Conservation (phyloP, 2,329 filamentous ascomycete genomes). For the Rutstroemia sp. region DNA sequence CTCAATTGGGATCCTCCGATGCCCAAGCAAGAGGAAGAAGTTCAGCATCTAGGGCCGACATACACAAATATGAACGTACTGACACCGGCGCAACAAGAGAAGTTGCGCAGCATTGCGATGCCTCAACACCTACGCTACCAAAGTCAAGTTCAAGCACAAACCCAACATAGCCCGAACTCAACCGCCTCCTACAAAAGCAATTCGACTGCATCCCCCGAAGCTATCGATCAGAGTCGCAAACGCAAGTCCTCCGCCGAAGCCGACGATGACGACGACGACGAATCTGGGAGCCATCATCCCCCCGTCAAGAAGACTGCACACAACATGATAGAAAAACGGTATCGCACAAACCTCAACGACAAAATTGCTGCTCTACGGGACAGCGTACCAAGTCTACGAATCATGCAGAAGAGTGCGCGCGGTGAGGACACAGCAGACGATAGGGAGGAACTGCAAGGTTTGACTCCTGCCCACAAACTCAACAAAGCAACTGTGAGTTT, state of each 20-base stretch:
- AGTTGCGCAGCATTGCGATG: constrained; percentile 57
- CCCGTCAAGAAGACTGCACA: constrained; percentile 85
- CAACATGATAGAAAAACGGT: constrained; percentile 97
- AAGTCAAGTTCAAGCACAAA: constrained; percentile 29
- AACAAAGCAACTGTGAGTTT: constrained; percentile 82
- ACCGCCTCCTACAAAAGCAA: constrained; percentile 40
- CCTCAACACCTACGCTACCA: constrained; percentile 51
- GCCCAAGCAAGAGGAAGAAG: constrained; percentile 16
- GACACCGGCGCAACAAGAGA: constrained; percentile 52
- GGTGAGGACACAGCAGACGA: constrained; percentile 66
- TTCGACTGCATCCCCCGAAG: constrained; percentile 53
- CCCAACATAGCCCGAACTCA: constrained; percentile 50
- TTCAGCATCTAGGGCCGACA: constrained; percentile 10
- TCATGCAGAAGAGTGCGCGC: constrained; percentile 66
- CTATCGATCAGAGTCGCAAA: constrained; percentile 49
- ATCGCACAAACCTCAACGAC: constrained; percentile 92
- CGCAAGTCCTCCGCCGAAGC: constrained; percentile 59
- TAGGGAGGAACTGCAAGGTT: constrained; percentile 71
- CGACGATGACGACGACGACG: constrained; percentile 53
- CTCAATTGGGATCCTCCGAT: constrained; percentile 28
- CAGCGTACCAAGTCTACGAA: constrained; percentile 82
- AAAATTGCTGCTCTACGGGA: constrained; percentile 91
- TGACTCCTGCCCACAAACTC: constrained; percentile 83
- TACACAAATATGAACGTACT: constrained; percentile 25
- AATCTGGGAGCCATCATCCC: constrained; percentile 48